A percentile compares a stretch with the other conserved stretches of the same genome.
phyloP scores from a whole-genome alignment of 2,329 filamentous ascomycete genomes.

The Exophiala sp. region DNA sequence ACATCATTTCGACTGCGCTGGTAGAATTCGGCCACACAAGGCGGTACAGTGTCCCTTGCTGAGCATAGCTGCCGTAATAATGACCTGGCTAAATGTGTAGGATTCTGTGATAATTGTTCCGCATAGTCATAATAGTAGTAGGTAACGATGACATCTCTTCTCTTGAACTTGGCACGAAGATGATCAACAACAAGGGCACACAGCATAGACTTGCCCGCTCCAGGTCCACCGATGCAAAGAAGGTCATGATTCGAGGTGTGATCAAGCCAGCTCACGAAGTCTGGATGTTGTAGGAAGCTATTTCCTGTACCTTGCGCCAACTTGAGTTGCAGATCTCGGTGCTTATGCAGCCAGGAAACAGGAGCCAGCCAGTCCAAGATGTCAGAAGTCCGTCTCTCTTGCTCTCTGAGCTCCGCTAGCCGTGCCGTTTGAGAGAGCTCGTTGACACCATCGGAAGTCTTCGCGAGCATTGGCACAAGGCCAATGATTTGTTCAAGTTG shows the following conservation, averaged over 20 bases:
- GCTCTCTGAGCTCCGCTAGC: slow-evolving; percentile 24
- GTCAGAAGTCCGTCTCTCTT: slow-evolving; percentile 24
- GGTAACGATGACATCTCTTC: slow-evolving; percentile 23
- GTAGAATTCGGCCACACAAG: slow-evolving; percentile 29
- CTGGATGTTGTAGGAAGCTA: slow-evolving; percentile 32
- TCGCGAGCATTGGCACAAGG: slow-evolving; percentile 22
- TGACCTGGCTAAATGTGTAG: slow-evolving; percentile 24
- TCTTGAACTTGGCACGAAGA: slow-evolving; percentile 16
- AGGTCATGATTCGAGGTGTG: slow-evolving; percentile 15
- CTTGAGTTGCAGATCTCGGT: slow-evolving; percentile 24
- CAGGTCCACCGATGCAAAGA: slow-evolving; percentile 25
- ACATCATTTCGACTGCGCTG: slow-evolving; percentile 22
- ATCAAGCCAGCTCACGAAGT: slow-evolving; percentile 30
- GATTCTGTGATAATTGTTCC: slow-evolving; percentile 28
- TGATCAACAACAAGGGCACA: slow-evolving; percentile 29
- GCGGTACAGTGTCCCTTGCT: slow-evolving; percentile 22
- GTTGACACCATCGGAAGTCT: slow-evolving; percentile 18
- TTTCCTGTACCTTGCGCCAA: slow-evolving; percentile 32
- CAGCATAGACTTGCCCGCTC: slow-evolving; percentile 26
- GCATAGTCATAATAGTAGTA: slow-evolving; percentile 34
- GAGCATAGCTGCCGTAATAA: slow-evolving; percentile 30
- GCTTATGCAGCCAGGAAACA: slow-evolving; percentile 21
- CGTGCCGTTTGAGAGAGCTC: slow-evolving; percentile 22
- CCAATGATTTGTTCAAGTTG: slow-evolving; percentile 22
- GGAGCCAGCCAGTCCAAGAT: slow-evolving; percentile 28